Base-by-base conservation (phyloP, 2,329 filamentous ascomycete genomes). In the Reticulascus tulasneorum region DNA sequence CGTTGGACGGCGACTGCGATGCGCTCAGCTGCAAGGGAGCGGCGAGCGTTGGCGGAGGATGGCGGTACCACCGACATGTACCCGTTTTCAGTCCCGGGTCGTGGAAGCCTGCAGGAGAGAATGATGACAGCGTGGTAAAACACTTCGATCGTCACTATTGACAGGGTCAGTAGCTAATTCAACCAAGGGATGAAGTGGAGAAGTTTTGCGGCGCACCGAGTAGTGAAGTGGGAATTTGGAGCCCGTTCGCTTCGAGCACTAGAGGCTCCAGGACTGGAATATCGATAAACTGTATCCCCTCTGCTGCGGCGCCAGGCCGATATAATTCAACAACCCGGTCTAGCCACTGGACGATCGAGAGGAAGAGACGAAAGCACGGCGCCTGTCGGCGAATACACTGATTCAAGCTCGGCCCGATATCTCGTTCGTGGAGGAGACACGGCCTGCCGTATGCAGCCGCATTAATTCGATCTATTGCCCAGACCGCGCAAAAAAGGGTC, bases 51-150 rank as follows among this genome's bases (percentile, higher is more conserved):
- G 18, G 67, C 73, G 22, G 62, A 69, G 17, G 64, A 67, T 11
- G 57, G 69, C 30, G 55, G 75, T 25, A 61, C 65, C 6, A 60
- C 71, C 35, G 35, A 49, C 18, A 57, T 62, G 22, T 60, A 65
- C 26, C 59, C 63, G 2, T 60, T 55, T 21, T 55, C 40, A 15
- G 60, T 60, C 27, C 66, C 57, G 9, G 60, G 61, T 9, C 66
- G 54, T 4, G 70, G 62, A 6, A 73, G 65, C n/a, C 78, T 68
- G 32, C 75, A 80, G 0, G 77, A 81, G 3, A 82, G 59, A 8
- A 82, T 79, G 23, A 76, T 73, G 7, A 83, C 72, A 4, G 77
- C 75, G 47, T 82, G 77, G 47, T 83, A 83, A 12, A 83, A 70
- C 1, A 75, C 69, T 46, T 82, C 78, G 7, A 82, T 66, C 0